Base-by-base conservation (phyloP, 176 grass and related monocot species). In the Tuctoria greenei region DNA sequence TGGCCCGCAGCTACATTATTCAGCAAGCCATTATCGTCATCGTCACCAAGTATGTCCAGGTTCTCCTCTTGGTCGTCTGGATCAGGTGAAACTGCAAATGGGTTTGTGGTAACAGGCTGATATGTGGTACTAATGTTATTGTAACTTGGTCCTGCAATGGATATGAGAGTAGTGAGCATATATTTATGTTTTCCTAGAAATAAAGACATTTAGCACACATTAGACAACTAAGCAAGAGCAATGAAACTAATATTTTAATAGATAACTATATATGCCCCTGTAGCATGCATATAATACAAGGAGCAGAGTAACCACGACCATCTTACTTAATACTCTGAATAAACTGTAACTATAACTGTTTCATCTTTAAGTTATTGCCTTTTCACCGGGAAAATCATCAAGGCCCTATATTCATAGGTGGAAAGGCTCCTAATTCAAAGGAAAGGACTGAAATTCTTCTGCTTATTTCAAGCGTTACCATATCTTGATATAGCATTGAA, bases 21-120 rank as follows among this genome's bases (percentile, higher is more conserved):
- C 1, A 86, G 86, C 46, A 84, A 89, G 15, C 64, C 84, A 69
- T 70, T 76, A 64, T 90, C 91, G 60, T 66, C 74, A 52, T 93
- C 90, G 26, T 90, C 95, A 25, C 91, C 91, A 57, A 94, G 68
- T 80, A 98, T 98, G 78, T 98, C 91, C 17, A 98, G 79, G 57
- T 98, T 88, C 42, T 89, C 82, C 21, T 92, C 90, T 49, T 79
- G 67, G 4, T 93, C 88, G 18, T 84, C 80, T 74, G 85, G 82
- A 88, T 95, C 85, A 51, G 79, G 69, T 39, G 75, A 92, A 35
- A 52, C 27, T 17, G 82, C 82, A 69, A 91, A 88, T 80, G 85
- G 76, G 65, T 92, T 80, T 45, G 74, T 66, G 14, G 78, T 73
- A 47, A 81, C 70, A 57, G 87, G 39, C 46, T 92, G 89, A 56